These are phyloP conservation scores for Testicularia cyperi DNA, from an alignment of 1,284 basidiomycete species.

Conservation along the genomic window DNA sequence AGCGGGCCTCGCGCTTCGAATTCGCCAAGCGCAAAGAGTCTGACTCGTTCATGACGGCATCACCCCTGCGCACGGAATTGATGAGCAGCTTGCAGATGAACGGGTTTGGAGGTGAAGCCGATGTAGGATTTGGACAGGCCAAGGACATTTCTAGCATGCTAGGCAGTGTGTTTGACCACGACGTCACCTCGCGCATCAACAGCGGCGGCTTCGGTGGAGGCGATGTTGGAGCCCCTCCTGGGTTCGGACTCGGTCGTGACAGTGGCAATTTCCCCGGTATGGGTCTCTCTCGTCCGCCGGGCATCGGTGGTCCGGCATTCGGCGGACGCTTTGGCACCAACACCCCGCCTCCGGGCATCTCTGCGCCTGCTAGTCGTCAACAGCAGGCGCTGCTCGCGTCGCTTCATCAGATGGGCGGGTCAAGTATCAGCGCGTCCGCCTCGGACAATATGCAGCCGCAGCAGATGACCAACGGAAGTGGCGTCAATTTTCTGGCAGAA, in stretches of 20 bases:
- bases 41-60: conserved; percentile 28
- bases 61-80: conserved; percentile 31
- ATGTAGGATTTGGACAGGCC: conserved; percentile 4
- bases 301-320: conserved; percentile 30
- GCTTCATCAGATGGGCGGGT: conserved; percentile 28
- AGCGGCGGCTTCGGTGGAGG: conserved; percentile 11
- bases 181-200: conserved; percentile 9
- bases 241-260: conserved; percentile 25
- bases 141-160: conserved; percentile 44
- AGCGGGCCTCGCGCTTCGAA: conserved; percentile 47
- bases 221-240: conserved; percentile 22
- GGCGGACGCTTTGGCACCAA: conserved; percentile 30
- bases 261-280: conserved; percentile 19
- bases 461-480: conserved; percentile 25
- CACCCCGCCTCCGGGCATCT: conserved; percentile 33
- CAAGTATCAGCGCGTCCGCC: conserved; percentile 1
- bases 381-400: conserved; percentile 42
- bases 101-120: conserved; percentile 8
- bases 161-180: conserved; percentile 45
- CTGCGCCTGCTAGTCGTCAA: conserved; percentile 30
- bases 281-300: conserved; percentile 26
- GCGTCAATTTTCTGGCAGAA: conserved; percentile 29
- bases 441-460: conserved; percentile 24
- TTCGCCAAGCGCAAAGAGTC: conserved; percentile 52
- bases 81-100: conserved; percentile 10